phyloP scores from a whole-genome alignment of 2,329 filamentous ascomycete species.

The Madurella fahalii region DNA sequence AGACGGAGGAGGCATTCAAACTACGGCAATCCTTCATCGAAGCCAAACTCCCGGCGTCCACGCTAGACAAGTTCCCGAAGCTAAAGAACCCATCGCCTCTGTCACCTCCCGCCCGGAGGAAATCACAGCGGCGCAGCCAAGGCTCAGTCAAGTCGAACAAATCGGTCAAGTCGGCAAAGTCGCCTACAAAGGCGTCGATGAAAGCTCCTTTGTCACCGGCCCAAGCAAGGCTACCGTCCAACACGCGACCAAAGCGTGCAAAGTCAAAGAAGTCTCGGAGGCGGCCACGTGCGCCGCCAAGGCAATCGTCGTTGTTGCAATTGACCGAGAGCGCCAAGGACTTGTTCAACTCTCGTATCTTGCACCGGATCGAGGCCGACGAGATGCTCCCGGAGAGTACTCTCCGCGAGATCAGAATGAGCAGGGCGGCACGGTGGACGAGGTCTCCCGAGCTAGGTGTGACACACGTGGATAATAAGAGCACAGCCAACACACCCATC shows the following conservation, averaged over 20 bases:
- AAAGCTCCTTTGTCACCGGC: conserved; percentile 20
- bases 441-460: conserved; percentile 16
- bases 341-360: conserved; percentile 51
- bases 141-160: conserved; percentile 20
- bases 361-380: conserved; percentile 53
- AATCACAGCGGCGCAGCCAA: conserved; percentile 24
- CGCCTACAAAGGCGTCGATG: conserved; percentile 24
- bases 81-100: conserved; percentile 7
- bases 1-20: conserved; percentile 50
- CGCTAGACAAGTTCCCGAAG: conserved; percentile 16
- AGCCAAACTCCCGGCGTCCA: conserved; percentile 27
- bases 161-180: conserved; percentile 22
- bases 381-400: conserved; percentile 55
- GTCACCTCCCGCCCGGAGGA: conserved; percentile 16
- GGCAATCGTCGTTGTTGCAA: conserved; percentile 45
- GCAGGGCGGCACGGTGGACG: conserved; percentile 31
- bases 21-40: conserved; percentile 41
- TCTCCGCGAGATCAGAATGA: conserved; percentile 44
- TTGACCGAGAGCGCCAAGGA: conserved; percentile 56
- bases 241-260: conserved; percentile 37
- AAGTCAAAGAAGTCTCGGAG: conserved; percentile 38
- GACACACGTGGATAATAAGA: conserved; percentile 28
- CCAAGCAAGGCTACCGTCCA: conserved; percentile 30
- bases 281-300: conserved; percentile 24
- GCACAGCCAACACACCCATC: conserved; percentile 34